Evolutionary conservation across 73 alveolate genomes (phyloP).

Genomic region (Paramecium octaurelia): DNA sequence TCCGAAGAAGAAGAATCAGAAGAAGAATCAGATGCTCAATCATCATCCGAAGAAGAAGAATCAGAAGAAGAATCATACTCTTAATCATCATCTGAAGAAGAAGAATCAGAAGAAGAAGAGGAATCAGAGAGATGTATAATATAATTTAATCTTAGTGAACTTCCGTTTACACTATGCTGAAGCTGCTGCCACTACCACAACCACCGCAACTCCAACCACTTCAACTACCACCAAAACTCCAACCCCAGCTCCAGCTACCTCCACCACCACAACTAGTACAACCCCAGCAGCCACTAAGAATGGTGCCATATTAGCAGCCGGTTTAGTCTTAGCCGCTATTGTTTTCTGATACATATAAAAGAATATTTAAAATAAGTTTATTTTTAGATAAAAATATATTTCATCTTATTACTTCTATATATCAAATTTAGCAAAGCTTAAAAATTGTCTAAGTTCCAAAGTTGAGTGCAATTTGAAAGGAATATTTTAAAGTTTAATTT

Average conservation of each 20-base stretch:
- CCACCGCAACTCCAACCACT: not conserved
- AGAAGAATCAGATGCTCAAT: not conserved
- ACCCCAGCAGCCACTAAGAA: not conserved
- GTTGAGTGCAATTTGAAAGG: too few relatives aligned
- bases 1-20: not conserved
- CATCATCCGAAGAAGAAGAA: not conserved
- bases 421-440: too few relatives aligned
- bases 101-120: not conserved
- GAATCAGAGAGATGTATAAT: not conserved
- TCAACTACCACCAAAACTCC: not conserved
- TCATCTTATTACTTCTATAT: not conserved
- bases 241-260: not conserved
- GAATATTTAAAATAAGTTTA: not conserved
- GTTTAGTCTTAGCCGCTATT: not conserved
- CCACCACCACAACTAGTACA: not conserved
- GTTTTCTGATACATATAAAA: not conserved
- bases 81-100: not conserved
- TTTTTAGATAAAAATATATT: not conserved
- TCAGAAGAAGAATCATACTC: not conserved
- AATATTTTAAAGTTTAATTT: too few relatives aligned
- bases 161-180: not conserved
- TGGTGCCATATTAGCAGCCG: not conserved
- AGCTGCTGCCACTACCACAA: not conserved
- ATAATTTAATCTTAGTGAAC: not conserved
- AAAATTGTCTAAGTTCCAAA: too few relatives aligned